Percentiles rank a stretch among this genome's conserved stretches.
These are phyloP conservation scores for Trichophyton equinum DNA, from an alignment of 2,329 filamentous ascomycete species.

Conservation along the genomic window DNA sequence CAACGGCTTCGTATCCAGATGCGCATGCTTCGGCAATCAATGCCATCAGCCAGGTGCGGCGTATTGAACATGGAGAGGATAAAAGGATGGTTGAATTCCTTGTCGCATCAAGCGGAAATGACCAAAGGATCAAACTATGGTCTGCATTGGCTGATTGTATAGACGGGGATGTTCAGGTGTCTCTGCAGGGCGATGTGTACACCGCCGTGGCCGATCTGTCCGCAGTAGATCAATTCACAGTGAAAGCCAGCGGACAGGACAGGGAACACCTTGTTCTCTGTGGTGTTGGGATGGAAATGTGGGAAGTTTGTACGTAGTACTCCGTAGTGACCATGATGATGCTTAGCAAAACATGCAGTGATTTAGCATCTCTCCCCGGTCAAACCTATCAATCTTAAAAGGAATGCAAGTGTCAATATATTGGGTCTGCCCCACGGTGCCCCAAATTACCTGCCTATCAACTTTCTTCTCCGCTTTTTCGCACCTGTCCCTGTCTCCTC, in stretches of 20 bases:
- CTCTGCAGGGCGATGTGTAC: constrained; percentile 22
- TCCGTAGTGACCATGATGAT: neutral
- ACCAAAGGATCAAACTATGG: constrained; percentile 37
- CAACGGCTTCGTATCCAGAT: constrained; percentile 27
- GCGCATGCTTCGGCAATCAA: constrained; percentile 37
- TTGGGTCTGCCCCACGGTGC: neutral
- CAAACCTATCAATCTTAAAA: constrained; percentile 1
- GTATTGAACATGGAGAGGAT: constrained; percentile 3
- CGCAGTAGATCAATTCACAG: constrained; percentile 32
- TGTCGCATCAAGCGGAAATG: constrained; percentile 33
- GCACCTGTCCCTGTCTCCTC: neutral
- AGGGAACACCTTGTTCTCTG: constrained; percentile 29
- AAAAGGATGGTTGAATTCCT: constrained; percentile 12
- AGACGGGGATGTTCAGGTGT: constrained; percentile 17
- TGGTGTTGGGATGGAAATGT: constrained; percentile 41
- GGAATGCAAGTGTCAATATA: neutral
- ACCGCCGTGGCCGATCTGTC: constrained; percentile 46
- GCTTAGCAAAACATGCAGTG: constrained; percentile 7
- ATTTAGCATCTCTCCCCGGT: constrained; percentile 2
- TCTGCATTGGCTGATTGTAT: constrained; percentile 17
- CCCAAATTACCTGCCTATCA: neutral
- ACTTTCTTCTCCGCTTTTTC: neutral
- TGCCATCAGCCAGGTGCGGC: constrained; percentile 23
- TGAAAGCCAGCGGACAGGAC: neutral
- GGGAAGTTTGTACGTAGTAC: constrained; percentile 13